Evolutionary conservation across 139 green algal species (phyloP), one percentile per base, ranked within the genome.

Genomic region (Coelastrella sp.): DNA sequence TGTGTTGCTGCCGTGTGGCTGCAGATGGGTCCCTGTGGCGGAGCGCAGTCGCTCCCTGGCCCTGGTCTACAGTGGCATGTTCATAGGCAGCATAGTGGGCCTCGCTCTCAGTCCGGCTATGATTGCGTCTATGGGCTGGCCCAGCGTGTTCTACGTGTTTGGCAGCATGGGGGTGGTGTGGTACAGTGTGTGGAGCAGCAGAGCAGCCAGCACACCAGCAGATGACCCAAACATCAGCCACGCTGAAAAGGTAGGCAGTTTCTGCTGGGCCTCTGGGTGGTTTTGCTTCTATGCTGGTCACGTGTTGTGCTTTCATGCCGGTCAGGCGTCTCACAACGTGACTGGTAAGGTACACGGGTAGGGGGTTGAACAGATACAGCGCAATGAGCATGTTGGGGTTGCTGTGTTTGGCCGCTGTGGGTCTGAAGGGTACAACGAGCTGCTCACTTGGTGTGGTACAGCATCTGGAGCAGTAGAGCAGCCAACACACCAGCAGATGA

Each of bases 51-150:
- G 97, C 60, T 98, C 96, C 3, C 95, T 99, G 56, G 96, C 98
- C 0, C 92, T 99, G 3, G 97, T 99, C 7, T 99, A 99, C 94
- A 96, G 91, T 77, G 98, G 98, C 68, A 99, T 99, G 97, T 99
- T 99, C 92, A 92, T 97, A 0, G 98, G 98, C 61, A 98, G 93
- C 82, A 97, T 98, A n/a, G 13, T 97, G 32, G 97, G 98, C 0
- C 94, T 99, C 68, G 93, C 93, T 3, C 71, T 96, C 5, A 95
- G 94, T 5, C 96, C 96, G 1, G 87, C 96, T 20, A 95, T 99
- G 82, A 97, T 99, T 23, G n/a, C 86, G 13, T 65, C 74, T 3
- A 89, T 96, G 58, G 96, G 95, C 32, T 99, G 98, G 98, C 94
- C 96, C 32, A 96, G 94, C 0, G 97, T 99, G 4, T 99, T 99